Percentiles rank a stretch among this genome's conserved stretches.
Evolutionary conservation across 2,329 filamentous ascomycete genomes (phyloP).

Genomic region (Neurospora sp.): DNA sequence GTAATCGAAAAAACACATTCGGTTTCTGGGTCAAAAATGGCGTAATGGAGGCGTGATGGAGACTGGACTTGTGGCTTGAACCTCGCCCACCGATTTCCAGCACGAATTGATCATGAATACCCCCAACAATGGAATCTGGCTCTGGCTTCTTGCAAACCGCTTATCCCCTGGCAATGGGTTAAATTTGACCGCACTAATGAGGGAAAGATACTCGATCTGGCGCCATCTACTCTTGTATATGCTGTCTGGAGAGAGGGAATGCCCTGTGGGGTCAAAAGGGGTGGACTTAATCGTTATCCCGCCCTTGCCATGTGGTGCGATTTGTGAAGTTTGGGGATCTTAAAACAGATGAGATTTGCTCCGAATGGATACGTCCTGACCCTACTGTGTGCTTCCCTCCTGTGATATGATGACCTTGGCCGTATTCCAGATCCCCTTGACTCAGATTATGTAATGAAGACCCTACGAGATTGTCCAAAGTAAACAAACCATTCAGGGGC

Average conservation of each 20-base stretch:
- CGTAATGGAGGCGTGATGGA: constrained; percentile 14
- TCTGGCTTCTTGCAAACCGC: constrained; percentile 12
- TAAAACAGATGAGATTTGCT: not conserved
- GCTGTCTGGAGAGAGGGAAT: constrained; percentile 64
- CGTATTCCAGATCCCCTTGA: not conserved
- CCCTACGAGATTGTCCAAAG: not conserved
- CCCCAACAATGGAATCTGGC: not conserved
- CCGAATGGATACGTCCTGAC: not conserved
- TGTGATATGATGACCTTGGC: not conserved
- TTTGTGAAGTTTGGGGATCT: not conserved
- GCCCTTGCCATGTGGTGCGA: constrained; percentile 22
- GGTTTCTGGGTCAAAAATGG: constrained; percentile 16
- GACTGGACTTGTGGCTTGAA: constrained; percentile 10
- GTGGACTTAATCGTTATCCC: constrained; percentile 84
- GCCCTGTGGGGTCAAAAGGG: constrained; percentile 87
- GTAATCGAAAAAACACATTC: constrained; percentile 16
- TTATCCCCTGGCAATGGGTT: constrained; percentile 30
- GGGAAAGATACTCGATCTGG: constrained; percentile 89
- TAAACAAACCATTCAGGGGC: not conserved
- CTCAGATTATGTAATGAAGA: not conserved
- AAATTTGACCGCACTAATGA: constrained; percentile 77
- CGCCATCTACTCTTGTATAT: constrained; percentile 1
- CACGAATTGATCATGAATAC: constrained; percentile 10
- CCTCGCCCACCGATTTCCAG: constrained; percentile 9
- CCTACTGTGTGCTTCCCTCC: not conserved